Evolutionary conservation across 106 monocot species (phyloP).

Genomic region (Dioscorea dumetorum): DNA sequence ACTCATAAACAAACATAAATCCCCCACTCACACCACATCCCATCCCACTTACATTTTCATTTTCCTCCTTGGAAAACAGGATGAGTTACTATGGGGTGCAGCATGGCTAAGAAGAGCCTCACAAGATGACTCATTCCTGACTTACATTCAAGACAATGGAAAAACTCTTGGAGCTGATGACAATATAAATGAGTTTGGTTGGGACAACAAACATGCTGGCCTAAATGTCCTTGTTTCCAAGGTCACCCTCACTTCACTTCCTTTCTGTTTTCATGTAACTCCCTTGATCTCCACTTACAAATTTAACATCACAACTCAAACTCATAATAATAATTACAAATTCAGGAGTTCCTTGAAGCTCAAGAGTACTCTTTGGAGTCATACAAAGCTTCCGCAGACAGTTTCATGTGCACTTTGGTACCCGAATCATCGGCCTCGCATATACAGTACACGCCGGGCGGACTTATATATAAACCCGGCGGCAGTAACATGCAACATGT

Average conservation of each 20-base stretch:
- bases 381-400: slow-evolving; percentile 85
- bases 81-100: slow-evolving; percentile 92
- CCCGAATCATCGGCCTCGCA: slow-evolving; percentile 72
- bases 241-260: slow-evolving; percentile 15
- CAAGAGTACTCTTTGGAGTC: slow-evolving; percentile 51
- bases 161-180: slow-evolving; percentile 76
- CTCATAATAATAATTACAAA: no score
- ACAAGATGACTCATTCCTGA: slow-evolving; percentile 39
- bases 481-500: slow-evolving; percentile 99
- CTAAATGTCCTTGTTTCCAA: slow-evolving; percentile 80
- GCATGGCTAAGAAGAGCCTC: slow-evolving; percentile 86
- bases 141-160: slow-evolving; percentile 73
- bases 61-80: slow-evolving; percentile 20
- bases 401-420: slow-evolving; percentile 86
- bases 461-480: slow-evolving; percentile 87
- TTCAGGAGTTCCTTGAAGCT: slow-evolving; percentile 75
- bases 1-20: no score
- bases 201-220: slow-evolving; percentile 99
- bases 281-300: not conserved
- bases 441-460: slow-evolving; percentile 73
- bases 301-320: not conserved
- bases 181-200: slow-evolving; percentile 85
- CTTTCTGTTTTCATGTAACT: no score
- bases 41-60: no score
- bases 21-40: no score